Base-by-base conservation (phyloP, 306 rosid genomes). In the Dalbergia cultrata region DNA sequence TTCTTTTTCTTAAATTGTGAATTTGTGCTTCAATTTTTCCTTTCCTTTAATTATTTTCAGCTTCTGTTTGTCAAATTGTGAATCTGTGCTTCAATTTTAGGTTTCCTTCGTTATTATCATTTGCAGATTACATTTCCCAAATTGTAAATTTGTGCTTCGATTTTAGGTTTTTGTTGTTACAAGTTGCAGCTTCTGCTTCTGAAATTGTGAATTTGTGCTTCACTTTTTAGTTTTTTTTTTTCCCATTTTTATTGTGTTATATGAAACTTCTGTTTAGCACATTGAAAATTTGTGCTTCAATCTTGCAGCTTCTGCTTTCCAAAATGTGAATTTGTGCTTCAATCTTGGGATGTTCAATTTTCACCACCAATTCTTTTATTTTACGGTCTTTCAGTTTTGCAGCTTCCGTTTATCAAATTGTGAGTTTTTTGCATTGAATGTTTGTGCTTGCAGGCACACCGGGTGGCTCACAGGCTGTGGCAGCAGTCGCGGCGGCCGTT, bases 401-500 rank as follows among this genome's bases (percentile, higher is more conserved):
- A 58, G 7, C 13, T 18, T 5, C 26, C 5, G 22, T 62, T 61
- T 35, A 9, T 33, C 3, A 13, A 65, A 61, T n/a, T n/a, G 21
- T 54, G 19, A 6, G n/a, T 14, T 5, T 50, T 16, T 77, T 0
- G 2, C 31, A 22, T 49, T 22, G 59, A 59, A 57, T 76, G 72
- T 21, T 13, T 43, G 76, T 57, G 34, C 9, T 74, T 81, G 61
- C 75, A 87, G 99, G 99, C 99, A 5, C 97, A 95, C 61, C 88
- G 96, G 13, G 97, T 95, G 85, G 90, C 98, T 0, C 95, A 95
- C 76, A 82, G 83, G 80, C 77, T 93, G 67, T 93, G 99, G 99
- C 71, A 75, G n/a, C 89, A 95, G 65, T 85, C 98, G 0, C 90
- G 98, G 66, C 85, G 88, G 77, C 92, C 98, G 0, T 72, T 95